These are phyloP conservation scores for Termitomyces sp. DNA, from an alignment of 768 basidiomycete species.

Conservation along the genomic window DNA sequence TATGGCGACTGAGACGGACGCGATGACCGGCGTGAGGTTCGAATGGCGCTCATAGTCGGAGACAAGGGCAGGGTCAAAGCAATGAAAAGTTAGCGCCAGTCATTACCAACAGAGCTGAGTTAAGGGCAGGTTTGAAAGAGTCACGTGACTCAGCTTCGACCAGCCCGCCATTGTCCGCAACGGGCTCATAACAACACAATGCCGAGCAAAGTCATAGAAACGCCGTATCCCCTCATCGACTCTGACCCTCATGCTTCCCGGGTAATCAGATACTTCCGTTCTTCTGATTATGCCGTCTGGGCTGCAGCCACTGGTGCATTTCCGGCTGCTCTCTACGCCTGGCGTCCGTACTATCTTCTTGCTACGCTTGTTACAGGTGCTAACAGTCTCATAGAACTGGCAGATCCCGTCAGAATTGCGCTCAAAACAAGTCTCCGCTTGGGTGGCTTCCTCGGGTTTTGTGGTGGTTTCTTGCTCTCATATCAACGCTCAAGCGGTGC, in stretches of 20 bases:
- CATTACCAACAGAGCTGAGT: constrained; percentile 17
- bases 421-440: constrained; percentile 38
- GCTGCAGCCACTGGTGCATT: constrained; percentile 75
- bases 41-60: constrained; percentile 51
- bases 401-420: constrained; percentile 36
- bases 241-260: constrained; percentile 85
- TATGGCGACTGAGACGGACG: constrained; percentile 51
- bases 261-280: constrained; percentile 85
- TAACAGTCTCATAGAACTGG: constrained; percentile 34
- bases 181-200: constrained; percentile 26
- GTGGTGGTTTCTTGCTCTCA: constrained; percentile 88
- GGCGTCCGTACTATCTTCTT: constrained; percentile 52
- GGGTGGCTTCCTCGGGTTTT: constrained; percentile 76
- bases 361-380: constrained; percentile 3
- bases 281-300: constrained; percentile 85
- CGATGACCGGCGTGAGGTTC: constrained; percentile 34
- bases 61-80: constrained; percentile 4
- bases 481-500: constrained; percentile 87
- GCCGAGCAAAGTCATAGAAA: constrained; percentile 46
- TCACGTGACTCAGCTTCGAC: constrained; percentile 24
- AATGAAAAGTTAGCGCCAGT: constrained; percentile 9
- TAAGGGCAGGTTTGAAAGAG: constrained; percentile 28
- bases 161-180: constrained; percentile 25
- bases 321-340: constrained; percentile 74
- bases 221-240: constrained; percentile 90